Base-by-base conservation (phyloP, 169 alveolate genomes). In the Plasmodium gallinaceum region DNA sequence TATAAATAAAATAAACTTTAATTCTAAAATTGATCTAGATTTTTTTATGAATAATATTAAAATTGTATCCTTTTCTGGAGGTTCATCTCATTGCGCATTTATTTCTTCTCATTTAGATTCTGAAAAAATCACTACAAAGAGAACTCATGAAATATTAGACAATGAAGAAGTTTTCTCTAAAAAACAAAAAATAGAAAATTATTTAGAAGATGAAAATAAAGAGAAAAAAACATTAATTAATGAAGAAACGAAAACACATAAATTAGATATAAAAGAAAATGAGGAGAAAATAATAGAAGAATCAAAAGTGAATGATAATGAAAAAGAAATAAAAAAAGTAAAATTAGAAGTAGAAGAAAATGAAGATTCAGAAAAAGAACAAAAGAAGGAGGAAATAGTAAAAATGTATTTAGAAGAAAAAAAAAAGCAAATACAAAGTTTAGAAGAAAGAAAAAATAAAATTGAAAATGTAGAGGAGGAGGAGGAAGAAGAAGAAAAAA, bases 61-160 rank as follows among this genome's bases (percentile, higher is more conserved):
- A 66, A 80, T 80, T 52, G 45, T 26, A 9, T 80, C 90, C 24
- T 68, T 80, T 24, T 51, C 90, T 12, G 90, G 90, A 16, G 90
- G 90, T 12, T 80, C 90, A 16, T 65, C 90, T 43, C 90, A 80
- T 39, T 80, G 90, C 37, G 83, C 90, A 12, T 80, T 80, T 52
- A 80, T 80, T 32, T 66, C 73, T 2, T 80, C 90, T 2, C 90
- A 80, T 42, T 26, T 54, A n/a, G 78, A 66, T 60, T 32, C 78
- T 5, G 83, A 68, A 18, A 46, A 39, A 10, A 58, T 66, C 10
- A 39, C 72, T 16, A 37, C 66, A 24, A 80, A 80, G 46, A 80
- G 90, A 26, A 75, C 76, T 1, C 39, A 75, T 39, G 88, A 75
- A 24, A 75, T 62, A 46, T 14, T 64, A 1, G 60, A 75, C 26